A percentile compares a stretch with the other conserved stretches of the same genome.
These are phyloP conservation scores for Tephrocybe sp. DNA, from an alignment of 768 basidiomycete genomes.

Conservation along the genomic window DNA sequence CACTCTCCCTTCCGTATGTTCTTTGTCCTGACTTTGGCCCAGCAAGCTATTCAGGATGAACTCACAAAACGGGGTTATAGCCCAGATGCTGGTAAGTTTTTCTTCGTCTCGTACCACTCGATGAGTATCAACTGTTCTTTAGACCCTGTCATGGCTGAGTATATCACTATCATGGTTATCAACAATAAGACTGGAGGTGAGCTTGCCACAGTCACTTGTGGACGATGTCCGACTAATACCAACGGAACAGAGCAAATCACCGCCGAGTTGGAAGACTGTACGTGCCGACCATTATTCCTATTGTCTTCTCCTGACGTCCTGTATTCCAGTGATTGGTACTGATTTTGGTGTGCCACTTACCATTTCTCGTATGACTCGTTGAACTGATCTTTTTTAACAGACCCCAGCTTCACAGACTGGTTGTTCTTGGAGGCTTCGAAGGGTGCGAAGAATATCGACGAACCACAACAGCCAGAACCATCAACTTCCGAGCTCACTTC, in stretches of 20 bases:
- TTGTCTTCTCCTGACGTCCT: not conserved
- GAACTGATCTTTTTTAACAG: constrained; percentile 38
- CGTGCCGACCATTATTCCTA: constrained; percentile 18
- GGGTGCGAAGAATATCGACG: constrained; percentile 56
- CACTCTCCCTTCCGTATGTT: not conserved
- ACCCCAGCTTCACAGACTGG: constrained; percentile 86
- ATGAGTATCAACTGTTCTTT: constrained; percentile 2
- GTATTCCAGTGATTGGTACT: constrained; percentile 63
- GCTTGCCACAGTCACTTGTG: constrained; percentile 22
- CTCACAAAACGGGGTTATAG: constrained; percentile 74
- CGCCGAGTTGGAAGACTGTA: constrained; percentile 83
- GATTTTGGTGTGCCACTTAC: constrained; percentile 65
- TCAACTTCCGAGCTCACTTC: constrained; percentile 33
- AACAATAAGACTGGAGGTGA: constrained; percentile 83
- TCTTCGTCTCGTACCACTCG: constrained; percentile 8
- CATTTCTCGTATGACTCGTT: constrained; percentile 15
- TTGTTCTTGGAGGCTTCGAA: constrained; percentile 80
- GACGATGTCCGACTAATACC: constrained; percentile 13
- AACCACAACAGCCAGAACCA: constrained; percentile 36
- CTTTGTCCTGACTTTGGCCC: constrained; percentile 11
- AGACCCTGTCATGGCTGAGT: constrained; percentile 94
- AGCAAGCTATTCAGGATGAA: constrained; percentile 83
- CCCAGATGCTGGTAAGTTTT: constrained; percentile 66
- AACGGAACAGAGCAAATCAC: constrained; percentile 72
- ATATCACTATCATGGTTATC: constrained; percentile 93